Evolutionary conservation across 768 basidiomycete species (phyloP), one percentile per base, ranked within the genome.

Genomic region (Amanita rimosa): DNA sequence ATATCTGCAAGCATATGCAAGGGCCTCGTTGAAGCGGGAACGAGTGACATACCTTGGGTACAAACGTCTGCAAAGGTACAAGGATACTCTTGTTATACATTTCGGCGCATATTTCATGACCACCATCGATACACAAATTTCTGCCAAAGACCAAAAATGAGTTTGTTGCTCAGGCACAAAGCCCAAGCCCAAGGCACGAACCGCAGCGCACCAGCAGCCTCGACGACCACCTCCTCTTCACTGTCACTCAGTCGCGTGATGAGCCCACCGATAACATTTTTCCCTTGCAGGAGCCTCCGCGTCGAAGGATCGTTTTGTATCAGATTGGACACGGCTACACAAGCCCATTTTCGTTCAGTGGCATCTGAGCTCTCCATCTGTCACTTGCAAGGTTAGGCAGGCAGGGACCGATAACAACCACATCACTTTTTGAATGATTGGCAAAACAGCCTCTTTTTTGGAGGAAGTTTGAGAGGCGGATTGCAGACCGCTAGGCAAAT

Each of bases 31-130:
- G 37, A 34, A 17, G 13, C 6, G 27, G 21, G 21, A 21, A 17
- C 29, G 31, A 10, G 3, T 52, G 26, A 49, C 62, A 36, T 54
- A 88, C 91, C 70, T 90, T 92, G 6, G 85, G 83, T 14, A 92
- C 72, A 57, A 90, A 87, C 0, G 75, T 72, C 55, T 72, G 79
- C 50, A 92, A 64, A 2, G 88, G 87, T 5, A 81, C 74, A 44
- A 96, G 69, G 39, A 96, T 82, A 55, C 88, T 89, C 69, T 96
- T 96, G 64, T 97, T 96, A 67, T 85, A 94, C 89, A 97, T 94
- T 64, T 96, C 91, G 1, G 86, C 90, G 57, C 93, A 94, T 41
- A 96, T 86, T 54, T 96, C 92, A 60, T 89, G 87, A 45, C 94
- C 94, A 13, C 93, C 94, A 60, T 97, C 94, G 58, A 97, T 83